Base-by-base conservation (phyloP, 106 monocot genomes). In the Allium sativum region DNA sequence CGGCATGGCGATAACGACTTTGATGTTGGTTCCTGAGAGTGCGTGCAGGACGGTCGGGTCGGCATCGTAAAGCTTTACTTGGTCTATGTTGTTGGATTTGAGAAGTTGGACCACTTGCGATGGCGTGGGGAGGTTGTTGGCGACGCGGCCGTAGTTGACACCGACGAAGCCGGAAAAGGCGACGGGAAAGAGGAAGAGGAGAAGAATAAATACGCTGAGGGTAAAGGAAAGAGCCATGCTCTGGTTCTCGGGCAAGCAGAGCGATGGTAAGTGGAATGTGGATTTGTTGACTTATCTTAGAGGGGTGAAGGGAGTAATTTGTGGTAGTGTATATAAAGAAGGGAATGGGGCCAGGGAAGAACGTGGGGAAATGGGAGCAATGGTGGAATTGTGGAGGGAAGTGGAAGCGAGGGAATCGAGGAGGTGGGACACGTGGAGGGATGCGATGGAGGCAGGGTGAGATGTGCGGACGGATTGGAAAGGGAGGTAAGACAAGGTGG, bases 141-240 rank as follows among this genome's bases (percentile, higher is more conserved):
- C 89, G 45, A 81, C 89, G 16, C 84, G 65, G 21, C 89, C 89
- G 45, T 81, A 89, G 78, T 89, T 84, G 12, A 89, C 78, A 8
- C 89, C 89, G 46, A 89, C 45, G 9, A 54, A 42, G 59, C 58
- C 56, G 14, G 69, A 42, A 15, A 4, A 7, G 46, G 57, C 20
- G 48, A 48, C 48, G 58, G 59, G 42, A 44, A 45, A 18, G 18
- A 50, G 40, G 40, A 59, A 9, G 48, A 48, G 21, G 10, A 69
- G 17, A 7, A 64, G 6, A 0, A 69, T 40, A 12, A 68, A 51
- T 20, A 9, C 40, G 11, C 5, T 40, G 12, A 69, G 56, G 12
- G 58, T 0, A 12, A 58, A 7, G 21, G 20, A 18, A 11, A 50
- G 11, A 11, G 13, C 15, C 48, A 50, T 50, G 48, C 48, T 50